Evolutionary conservation across 805 yeast species (phyloP), one percentile per base, ranked within the genome.

Genomic region (Pachysolen tannophilus): DNA sequence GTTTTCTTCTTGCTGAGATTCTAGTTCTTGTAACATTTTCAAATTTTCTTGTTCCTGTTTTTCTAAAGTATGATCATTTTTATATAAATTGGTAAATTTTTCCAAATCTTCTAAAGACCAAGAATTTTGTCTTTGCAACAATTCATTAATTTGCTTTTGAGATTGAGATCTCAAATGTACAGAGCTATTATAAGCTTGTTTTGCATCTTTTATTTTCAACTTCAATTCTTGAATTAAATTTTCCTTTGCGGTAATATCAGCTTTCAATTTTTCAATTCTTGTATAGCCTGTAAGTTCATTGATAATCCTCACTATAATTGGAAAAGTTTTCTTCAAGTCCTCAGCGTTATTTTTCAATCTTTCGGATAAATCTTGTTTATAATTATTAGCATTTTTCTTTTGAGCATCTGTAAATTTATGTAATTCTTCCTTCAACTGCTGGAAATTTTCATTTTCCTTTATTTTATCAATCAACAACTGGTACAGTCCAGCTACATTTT

Each of bases 211-310:
- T 5, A 82, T 77, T 2, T 58, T 46, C 1, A 53, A 53, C 38
- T 84, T 72, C 4, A 75, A 59, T 1, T 51, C 53, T 33, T 61
- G 61, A 26, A 85, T 53, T 21, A 67, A 63, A 10, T 42, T 41
- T 46, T 90, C 97, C 29, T 62, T 54, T 3, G 47, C 44, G 7
- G 69, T 75, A 20, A 92, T 85, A 2, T 72, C 58, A 20, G 63
- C 53, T 55, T 86, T 80, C 46, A 90, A 58, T 39, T 67, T 63
- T 49, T 84, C 94, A 38, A 92, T 84, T 14, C 78, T 66, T 0
- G 86, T 70, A 55, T 92, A 92, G 0, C 98, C 98, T 0, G 98
- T 90, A 8, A 87, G 78, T 46, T 87, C 95, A 49, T 92, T 92
- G 23, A 90, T 65, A 2, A 88, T 72, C 40, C 74, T 67, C 0